phyloP scores from a whole-genome alignment of 2,329 filamentous ascomycete genomes.

The Akanthomyces muscarius region DNA sequence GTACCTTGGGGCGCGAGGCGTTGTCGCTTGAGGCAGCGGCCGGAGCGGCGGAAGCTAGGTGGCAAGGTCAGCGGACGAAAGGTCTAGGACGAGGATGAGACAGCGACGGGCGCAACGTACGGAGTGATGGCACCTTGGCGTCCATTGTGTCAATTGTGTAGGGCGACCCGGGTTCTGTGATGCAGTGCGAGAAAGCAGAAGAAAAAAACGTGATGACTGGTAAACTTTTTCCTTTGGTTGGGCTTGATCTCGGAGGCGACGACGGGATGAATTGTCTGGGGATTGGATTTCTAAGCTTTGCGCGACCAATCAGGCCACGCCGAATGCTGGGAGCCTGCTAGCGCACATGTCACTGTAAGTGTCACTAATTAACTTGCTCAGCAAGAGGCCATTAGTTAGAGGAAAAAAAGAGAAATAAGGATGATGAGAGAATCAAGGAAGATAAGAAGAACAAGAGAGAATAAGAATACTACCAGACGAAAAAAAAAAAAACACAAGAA shows the following conservation, averaged over 20 bases:
- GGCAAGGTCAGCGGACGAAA: conserved; percentile 2
- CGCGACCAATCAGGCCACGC: conserved; percentile 11
- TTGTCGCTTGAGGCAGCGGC: conserved; percentile 12
- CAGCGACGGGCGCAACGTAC: background rate
- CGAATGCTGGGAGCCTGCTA: background rate
- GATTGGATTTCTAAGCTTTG: conserved; percentile 15
- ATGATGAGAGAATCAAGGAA: no score
- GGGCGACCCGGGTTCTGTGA: background rate
- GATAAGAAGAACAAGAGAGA: no score
- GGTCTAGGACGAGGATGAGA: no score
- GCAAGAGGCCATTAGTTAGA: no score
- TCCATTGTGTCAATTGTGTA: conserved; percentile 28
- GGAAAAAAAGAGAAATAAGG: no score
- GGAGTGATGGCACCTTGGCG: conserved; percentile 22
- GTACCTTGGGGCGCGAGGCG: conserved; percentile 20
- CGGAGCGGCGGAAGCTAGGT: conserved; percentile 16
- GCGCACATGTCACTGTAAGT: no score
- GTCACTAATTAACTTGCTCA: no score
- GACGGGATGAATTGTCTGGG: conserved; percentile 8
- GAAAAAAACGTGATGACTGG: no score
- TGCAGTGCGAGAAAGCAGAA: background rate
- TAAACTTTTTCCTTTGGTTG: background rate
- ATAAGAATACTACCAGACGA: no score
- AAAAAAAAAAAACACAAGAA: no score
- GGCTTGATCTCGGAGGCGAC: background rate